Conservation (phyloP, 208 protist genomes). For the Leishmania gerbilli region DNA sequence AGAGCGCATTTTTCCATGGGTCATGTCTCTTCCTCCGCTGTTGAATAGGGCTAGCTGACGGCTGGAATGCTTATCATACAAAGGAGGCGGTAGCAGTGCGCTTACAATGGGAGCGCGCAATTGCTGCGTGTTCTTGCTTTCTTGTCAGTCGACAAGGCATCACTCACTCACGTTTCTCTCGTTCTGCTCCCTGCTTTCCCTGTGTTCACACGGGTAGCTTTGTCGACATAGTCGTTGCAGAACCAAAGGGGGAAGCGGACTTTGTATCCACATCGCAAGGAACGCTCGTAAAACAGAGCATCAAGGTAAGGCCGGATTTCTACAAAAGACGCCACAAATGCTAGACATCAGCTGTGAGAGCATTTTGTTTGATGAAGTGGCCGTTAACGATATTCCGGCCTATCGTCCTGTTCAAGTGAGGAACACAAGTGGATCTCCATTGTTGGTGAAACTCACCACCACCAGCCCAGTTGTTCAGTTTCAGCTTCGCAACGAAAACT, state of each 20-base stretch:
- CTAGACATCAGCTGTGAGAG: constrained; percentile 6
- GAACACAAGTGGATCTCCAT: constrained; percentile 37
- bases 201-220: neutral
- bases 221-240: neutral
- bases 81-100: neutral
- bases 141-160: neutral
- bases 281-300: neutral
- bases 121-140: neutral
- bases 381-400: constrained; percentile 66
- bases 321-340: constrained; percentile 4
- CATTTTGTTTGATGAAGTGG: constrained; percentile 59
- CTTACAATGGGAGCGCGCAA: neutral
- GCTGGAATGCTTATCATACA: neutral
- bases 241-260: neutral
- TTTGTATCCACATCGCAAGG: neutral
- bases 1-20: neutral
- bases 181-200: neutral
- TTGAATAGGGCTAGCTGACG: neutral
- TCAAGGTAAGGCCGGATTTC: neutral
- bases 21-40: neutral
- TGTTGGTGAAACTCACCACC: constrained; percentile 45
- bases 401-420: constrained; percentile 51
- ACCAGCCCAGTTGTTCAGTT: constrained; percentile 47
- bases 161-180: neutral
- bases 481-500: constrained; percentile 68